phyloP scores from a whole-genome alignment of 768 basidiomycete genomes.

The Panus rudis region DNA sequence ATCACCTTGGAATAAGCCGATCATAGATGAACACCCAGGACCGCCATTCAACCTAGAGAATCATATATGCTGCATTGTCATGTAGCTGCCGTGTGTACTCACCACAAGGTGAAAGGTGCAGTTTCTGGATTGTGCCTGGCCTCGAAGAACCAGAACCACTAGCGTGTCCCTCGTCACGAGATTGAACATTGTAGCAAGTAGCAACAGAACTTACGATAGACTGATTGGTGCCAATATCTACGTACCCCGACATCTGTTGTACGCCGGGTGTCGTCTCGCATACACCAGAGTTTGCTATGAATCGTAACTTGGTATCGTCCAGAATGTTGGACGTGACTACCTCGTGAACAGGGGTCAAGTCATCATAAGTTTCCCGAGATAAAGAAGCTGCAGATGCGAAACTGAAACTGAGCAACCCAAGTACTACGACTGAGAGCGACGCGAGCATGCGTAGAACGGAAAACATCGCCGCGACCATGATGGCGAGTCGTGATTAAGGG shows the following conservation, averaged over 20 bases:
- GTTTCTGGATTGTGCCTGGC: conserved; percentile 51
- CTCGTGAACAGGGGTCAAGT: background rate
- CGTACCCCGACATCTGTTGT: conserved; percentile 53
- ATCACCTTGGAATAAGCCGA: conserved; percentile 57
- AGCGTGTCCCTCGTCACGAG: background rate
- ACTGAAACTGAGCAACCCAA: too few species aligned
- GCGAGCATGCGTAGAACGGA: too few species aligned
- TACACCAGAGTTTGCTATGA: conserved; percentile 50
- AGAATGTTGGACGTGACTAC: conserved; percentile 14
- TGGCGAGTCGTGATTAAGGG: too few species aligned
- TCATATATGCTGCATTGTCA: background rate
- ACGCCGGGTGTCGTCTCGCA: conserved; percentile 63
- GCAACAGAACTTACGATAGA: conserved; percentile 38
- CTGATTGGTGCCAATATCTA: conserved; percentile 50
- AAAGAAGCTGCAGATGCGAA: too few species aligned
- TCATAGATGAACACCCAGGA: conserved; percentile 36
- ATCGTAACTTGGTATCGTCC: conserved; percentile 31
- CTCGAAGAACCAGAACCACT: conserved; percentile 78
- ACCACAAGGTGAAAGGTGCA: conserved; percentile 65
- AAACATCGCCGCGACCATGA: too few species aligned
- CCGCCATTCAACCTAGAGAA: conserved; percentile 25
- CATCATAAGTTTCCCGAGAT: too few species aligned
- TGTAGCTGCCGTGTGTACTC: background rate
- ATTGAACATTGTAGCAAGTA: background rate
- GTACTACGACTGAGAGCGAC: too few species aligned